A percentile compares a stretch with the other conserved stretches of the same genome.
Conservation (phyloP, 2,329 filamentous ascomycete species). For the Corniculantispora saksenae region DNA sequence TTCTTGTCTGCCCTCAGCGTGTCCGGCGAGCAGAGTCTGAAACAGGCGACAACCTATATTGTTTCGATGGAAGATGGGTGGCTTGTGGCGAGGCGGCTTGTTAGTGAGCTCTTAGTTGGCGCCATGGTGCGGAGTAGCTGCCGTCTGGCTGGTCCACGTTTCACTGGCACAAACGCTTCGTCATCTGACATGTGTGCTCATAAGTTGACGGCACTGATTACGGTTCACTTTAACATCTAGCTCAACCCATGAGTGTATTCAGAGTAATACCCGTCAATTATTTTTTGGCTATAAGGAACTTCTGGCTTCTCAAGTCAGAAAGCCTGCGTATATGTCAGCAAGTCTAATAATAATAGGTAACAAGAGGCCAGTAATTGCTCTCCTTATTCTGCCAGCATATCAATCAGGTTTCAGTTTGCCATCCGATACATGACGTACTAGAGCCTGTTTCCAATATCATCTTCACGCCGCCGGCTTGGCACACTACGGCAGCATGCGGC, state of each 20-base stretch:
- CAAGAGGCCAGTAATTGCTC: background rate
- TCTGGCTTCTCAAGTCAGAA: too few species aligned
- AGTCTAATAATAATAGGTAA: background rate
- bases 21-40: background rate
- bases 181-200: conserved; percentile 15
- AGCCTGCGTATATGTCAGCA: too few species aligned
- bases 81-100: background rate
- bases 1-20: background rate
- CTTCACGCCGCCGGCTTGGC: background rate
- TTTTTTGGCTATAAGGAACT: too few species aligned
- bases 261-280: too few species aligned
- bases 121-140: conserved; percentile 13
- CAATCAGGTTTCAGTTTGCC: background rate
- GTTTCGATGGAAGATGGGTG: conserved; percentile 25
- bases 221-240: background rate
- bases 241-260: background rate
- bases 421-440: background rate
- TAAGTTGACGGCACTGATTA: background rate
- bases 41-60: background rate
- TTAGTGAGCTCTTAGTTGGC: conserved; percentile 8
- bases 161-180: background rate
- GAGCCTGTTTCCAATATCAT: background rate
- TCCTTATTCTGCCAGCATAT: background rate
- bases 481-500: background rate
- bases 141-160: conserved; percentile 7